Conservation (phyloP, 257 asterid species). For the Hygrophila difformis region DNA sequence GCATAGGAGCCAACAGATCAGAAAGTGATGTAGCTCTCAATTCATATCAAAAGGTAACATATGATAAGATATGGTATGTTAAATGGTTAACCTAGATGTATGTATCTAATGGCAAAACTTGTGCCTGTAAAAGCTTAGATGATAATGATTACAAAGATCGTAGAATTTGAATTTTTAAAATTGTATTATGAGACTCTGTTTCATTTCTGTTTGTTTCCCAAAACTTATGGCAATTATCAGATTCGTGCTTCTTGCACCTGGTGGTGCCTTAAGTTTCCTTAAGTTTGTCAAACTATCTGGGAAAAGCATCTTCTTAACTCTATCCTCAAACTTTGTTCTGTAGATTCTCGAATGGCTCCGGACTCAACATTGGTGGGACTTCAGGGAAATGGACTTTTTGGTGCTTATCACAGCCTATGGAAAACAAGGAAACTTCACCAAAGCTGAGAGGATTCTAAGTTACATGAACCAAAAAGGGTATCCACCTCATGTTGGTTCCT, state of each 20-base stretch:
- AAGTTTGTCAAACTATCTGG: not conserved
- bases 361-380: slow-evolving; percentile 95
- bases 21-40: no score
- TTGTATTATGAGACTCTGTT: not conserved
- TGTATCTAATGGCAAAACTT: no score
- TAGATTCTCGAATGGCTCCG: slow-evolving; percentile 97
- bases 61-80: no score
- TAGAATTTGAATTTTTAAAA: no score
- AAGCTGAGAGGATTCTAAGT: slow-evolving; percentile 77
- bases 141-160: no score
- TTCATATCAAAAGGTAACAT: no score
- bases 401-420: slow-evolving; percentile 96
- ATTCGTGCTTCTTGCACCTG: slow-evolving; percentile 3
- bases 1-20: no score
- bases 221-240: not conserved
- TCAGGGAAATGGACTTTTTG: slow-evolving; percentile 85
- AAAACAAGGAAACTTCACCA: slow-evolving; percentile 72
- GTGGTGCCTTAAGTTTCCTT: not conserved
- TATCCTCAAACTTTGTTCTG: slow-evolving; percentile 6
- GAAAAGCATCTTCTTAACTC: not conserved
- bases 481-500: slow-evolving; percentile 75
- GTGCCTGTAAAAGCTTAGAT: no score
- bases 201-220: not conserved
- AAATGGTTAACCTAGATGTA: no score
- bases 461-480: slow-evolving; percentile 70